Evolutionary conservation across 495 filamentous ascomycete genomes (phyloP).

Genomic region (Geopyxis carbonaria): DNA sequence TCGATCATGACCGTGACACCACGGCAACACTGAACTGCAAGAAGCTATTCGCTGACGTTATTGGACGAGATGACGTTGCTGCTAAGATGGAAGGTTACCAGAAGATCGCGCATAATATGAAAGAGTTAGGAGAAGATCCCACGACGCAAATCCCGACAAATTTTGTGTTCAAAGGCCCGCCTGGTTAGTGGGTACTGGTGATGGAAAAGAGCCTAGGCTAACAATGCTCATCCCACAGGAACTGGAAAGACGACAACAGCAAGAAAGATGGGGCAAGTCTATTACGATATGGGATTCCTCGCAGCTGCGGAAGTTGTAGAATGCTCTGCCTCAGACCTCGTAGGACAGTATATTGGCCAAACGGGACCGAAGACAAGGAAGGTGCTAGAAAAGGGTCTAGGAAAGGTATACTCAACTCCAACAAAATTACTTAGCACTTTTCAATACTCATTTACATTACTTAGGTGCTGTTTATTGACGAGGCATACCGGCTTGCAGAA

Average conservation of each 20-base stretch:
- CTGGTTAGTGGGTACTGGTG: constrained; percentile 35
- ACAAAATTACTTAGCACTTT: too few species aligned
- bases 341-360: constrained; percentile 38
- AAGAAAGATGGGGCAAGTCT: constrained; percentile 50
- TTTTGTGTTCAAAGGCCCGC: constrained; percentile 47
- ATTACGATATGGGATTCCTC: constrained; percentile 49
- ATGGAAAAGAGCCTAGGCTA: constrained; percentile 8
- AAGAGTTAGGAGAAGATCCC: constrained; percentile 38
- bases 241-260: constrained; percentile 61
- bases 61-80: constrained; percentile 46
- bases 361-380: constrained; percentile 32
- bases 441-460: too few species aligned
- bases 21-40: constrained; percentile 34
- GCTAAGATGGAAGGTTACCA: constrained; percentile 42
- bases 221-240: constrained; percentile 28
- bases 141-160: constrained; percentile 39
- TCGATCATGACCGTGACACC: constrained; percentile 40
- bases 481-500: constrained; percentile 43
- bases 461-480: constrained; percentile 50
- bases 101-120: constrained; percentile 35
- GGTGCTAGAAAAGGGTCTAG: constrained; percentile 30
- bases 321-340: constrained; percentile 40
- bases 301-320: constrained; percentile 36
- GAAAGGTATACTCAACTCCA: constrained; percentile 42
- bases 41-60: constrained; percentile 44